Percentiles rank a stretch among this genome's conserved stretches.
phyloP scores from a whole-genome alignment of 192 early-diverging fungal species.

The Entophlyctis helioformis region DNA sequence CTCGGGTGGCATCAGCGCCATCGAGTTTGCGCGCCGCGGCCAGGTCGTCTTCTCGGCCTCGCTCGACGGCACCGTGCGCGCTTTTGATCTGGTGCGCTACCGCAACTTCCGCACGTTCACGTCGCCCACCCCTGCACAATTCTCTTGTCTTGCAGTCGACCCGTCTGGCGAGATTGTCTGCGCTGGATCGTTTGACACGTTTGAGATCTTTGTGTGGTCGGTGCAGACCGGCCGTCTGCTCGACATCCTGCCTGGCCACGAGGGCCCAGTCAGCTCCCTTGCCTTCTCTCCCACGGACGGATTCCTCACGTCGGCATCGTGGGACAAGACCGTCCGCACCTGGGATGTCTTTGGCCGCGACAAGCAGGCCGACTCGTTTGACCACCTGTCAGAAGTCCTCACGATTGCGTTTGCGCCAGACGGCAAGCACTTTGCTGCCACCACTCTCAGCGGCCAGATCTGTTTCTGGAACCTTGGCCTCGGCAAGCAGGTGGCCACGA shows the following conservation, averaged over 20 bases:
- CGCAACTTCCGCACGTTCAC: slow-evolving; percentile 98
- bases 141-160: slow-evolving; percentile 85
- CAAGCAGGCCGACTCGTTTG: slow-evolving; percentile 61
- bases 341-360: slow-evolving; percentile 93
- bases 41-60: slow-evolving; percentile 91
- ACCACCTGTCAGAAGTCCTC: slow-evolving; percentile 74
- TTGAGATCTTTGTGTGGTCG: slow-evolving; percentile 97
- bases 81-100: slow-evolving; percentile 93
- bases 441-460: slow-evolving; percentile 88
- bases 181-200: slow-evolving; percentile 85
- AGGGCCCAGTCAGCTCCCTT: slow-evolving; percentile 76
- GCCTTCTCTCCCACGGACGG: slow-evolving; percentile 78
- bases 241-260: slow-evolving; percentile 87
- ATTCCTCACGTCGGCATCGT: slow-evolving; percentile 72
- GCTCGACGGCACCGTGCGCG: slow-evolving; percentile 96
- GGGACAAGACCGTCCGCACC: slow-evolving; percentile 80
- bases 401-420: slow-evolving; percentile 82
- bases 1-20: slow-evolving; percentile 59
- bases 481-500: slow-evolving; percentile 53
- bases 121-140: slow-evolving; percentile 90
- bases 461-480: slow-evolving; percentile 85
- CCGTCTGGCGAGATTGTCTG: slow-evolving; percentile 94
- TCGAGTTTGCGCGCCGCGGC: slow-evolving; percentile 87
- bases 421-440: slow-evolving; percentile 71
- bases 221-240: slow-evolving; percentile 97